Evolutionary conservation across 164 flowering plant genomes (phyloP).

Genomic region (Stephania japonica): DNA sequence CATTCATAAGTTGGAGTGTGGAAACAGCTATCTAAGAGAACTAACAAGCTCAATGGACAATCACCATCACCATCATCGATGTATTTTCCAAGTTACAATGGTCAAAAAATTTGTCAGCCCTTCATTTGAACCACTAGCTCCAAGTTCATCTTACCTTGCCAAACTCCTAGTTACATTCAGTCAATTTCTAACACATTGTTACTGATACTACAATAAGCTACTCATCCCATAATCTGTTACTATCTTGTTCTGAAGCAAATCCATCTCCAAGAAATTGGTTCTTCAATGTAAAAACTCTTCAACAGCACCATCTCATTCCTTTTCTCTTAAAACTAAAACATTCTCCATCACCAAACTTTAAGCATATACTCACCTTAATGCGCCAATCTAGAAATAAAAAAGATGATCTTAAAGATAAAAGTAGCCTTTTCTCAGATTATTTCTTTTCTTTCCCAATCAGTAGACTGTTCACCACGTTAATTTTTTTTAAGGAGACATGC

Average conservation of each 20-base stretch:
- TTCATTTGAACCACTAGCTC: neutral
- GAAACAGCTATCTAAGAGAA: neutral
- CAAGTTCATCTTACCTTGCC: neutral
- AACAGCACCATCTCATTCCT: neutral
- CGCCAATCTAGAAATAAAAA: neutral
- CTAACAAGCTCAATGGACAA: neutral
- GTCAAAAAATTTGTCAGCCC: neutral
- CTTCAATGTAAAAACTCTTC: neutral
- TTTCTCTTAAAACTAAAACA: neutral
- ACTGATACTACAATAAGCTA: neutral
- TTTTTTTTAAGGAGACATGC: too few species aligned
- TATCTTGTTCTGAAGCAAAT: neutral
- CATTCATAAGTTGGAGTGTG: neutral
- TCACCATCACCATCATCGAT: neutral
- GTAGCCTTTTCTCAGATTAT: too few species aligned
- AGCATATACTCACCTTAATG: neutral
- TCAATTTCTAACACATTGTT: neutral
- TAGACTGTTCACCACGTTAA: too few species aligned
- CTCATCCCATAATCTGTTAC: neutral
- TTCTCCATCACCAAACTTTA: neutral
- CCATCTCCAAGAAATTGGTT: neutral
- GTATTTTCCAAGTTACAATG: neutral
- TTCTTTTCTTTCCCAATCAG: too few species aligned
- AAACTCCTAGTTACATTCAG: neutral
- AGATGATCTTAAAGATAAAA: too few species aligned